Evolutionary conservation across 2,329 filamentous ascomycete species (phyloP), one percentile per base, ranked within the genome.

Genomic region (Arthrobotrys musiformis): DNA sequence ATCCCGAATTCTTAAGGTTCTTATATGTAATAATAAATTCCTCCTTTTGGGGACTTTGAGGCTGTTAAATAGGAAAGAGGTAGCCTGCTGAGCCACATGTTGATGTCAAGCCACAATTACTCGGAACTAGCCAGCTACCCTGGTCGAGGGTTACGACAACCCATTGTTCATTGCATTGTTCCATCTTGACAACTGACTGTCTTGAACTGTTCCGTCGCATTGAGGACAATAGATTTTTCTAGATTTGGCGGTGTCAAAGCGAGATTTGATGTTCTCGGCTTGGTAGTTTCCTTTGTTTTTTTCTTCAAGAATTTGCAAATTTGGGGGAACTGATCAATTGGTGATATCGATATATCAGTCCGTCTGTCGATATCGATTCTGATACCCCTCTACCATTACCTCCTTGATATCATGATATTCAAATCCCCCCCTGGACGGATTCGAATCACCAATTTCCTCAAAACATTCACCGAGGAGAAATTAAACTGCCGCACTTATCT

Each of bases 161-260:
- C 50, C 50, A 33, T 28, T n/a, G 35, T 37, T 33, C 52, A n/a
- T n/a, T n/a, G n/a, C n/a, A n/a, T n/a, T n/a, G 33, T 30, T 40
- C 33, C 8, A 5, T 40, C 9, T 58, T 40, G 54, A 40, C 54
- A 40, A 58, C 30, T 40, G 54, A 37, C 24, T 56, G 17, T 13
- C 54, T 40, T 35, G n/a, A n/a, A n/a, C n/a, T n/a, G 26, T 17
- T 58, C 54, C 54, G 54, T 58, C 54, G 54, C 33, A 58, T 58
- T 17, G 9, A 40, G 50, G 50, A n/a, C 15, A n/a, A 33, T n/a
- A 13, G 17, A n/a, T 26, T 40, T n/a, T 40, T n/a, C 13, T 5
- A 4, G 9, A 24, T 58, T 58, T 24, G 30, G 24, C 22, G 30
- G 30, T n/a, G 54, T 56, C 28, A 30, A 56, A 56, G 28, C 50